Conservation (phyloP, 208 protist genomes). For the Phytomonas sp. region DNA sequence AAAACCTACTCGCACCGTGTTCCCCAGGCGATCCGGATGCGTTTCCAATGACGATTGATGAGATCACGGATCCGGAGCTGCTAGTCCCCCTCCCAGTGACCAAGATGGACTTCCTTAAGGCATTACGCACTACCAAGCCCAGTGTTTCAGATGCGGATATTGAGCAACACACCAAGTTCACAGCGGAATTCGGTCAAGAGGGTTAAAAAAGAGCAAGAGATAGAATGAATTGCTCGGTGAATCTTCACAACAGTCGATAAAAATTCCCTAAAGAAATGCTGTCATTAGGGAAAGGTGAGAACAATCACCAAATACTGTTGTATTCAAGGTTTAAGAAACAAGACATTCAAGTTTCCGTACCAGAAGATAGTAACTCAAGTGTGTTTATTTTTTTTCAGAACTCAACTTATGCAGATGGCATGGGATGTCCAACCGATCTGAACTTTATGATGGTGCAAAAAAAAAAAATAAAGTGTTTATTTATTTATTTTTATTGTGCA, state of each 20-base stretch:
- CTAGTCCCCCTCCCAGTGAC: conserved; percentile 88
- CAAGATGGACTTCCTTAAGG: conserved; percentile 90
- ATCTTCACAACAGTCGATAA: not conserved
- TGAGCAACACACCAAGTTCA: conserved; percentile 91
- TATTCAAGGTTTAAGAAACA: not conserved
- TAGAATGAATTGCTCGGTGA: not conserved
- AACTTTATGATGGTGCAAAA: conserved; percentile 8
- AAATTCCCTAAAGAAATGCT: not conserved
- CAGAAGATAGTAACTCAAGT: not conserved
- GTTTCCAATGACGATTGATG: conserved; percentile 88
- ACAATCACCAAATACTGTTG: not conserved
- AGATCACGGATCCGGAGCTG: conserved; percentile 87
- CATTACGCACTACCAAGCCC: conserved; percentile 76
- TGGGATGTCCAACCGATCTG: not conserved
- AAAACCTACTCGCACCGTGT: conserved; percentile 89
- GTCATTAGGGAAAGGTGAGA: not conserved
- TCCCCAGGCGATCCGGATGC: conserved; percentile 90
- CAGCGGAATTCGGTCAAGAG: conserved; percentile 95
- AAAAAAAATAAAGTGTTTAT: conserved; percentile 13
- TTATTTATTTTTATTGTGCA: not conserved
- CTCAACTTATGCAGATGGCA: not conserved
- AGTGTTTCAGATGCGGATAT: conserved; percentile 91
- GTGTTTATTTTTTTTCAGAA: not conserved
- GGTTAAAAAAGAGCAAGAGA: conserved; percentile 37
- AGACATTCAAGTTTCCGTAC: not conserved